Evolutionary conservation across 2,329 filamentous ascomycete species (phyloP).

Genomic region (Ascochyta rabiei): DNA sequence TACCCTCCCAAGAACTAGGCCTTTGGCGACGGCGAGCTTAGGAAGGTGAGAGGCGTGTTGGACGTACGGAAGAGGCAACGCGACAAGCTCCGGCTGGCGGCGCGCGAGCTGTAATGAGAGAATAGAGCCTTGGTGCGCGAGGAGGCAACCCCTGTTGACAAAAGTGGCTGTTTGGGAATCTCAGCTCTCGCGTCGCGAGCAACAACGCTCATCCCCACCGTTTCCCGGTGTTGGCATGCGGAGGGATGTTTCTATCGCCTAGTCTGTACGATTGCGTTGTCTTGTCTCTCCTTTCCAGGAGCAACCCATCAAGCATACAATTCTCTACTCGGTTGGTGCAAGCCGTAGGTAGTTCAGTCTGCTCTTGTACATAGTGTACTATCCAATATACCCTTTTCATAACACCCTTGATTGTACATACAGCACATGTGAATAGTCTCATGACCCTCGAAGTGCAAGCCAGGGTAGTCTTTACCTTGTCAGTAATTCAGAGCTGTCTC

Average conservation of each 20-base stretch:
- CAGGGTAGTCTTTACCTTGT: too few relatives aligned
- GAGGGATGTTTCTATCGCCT: background rate
- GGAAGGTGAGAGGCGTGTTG: background rate
- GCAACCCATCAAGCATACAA: slow-evolving; percentile 19
- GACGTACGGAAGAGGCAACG: background rate
- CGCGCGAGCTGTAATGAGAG: background rate
- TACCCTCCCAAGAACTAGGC: slow-evolving; percentile 57
- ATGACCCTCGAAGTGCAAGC: background rate
- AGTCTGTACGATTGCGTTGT: slow-evolving; percentile 2
- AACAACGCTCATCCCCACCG: background rate
- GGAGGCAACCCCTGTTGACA: background rate
- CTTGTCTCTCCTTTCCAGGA: slow-evolving; percentile 6
- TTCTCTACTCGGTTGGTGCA: slow-evolving; percentile 19
- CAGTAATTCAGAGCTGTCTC: background rate
- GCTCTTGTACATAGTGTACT: slow-evolving; percentile 13
- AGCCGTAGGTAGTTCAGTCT: background rate
- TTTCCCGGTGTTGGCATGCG: background rate
- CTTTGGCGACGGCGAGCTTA: background rate
- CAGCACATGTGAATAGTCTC: background rate
- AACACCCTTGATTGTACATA: background rate
- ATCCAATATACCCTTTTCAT: slow-evolving; percentile 16
- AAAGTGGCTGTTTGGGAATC: background rate
- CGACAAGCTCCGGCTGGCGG: background rate
- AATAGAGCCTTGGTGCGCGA: background rate
- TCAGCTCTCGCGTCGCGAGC: background rate